Base-by-base conservation (phyloP, 495 filamentous ascomycete genomes). In the Evansstolkia leycettana region DNA sequence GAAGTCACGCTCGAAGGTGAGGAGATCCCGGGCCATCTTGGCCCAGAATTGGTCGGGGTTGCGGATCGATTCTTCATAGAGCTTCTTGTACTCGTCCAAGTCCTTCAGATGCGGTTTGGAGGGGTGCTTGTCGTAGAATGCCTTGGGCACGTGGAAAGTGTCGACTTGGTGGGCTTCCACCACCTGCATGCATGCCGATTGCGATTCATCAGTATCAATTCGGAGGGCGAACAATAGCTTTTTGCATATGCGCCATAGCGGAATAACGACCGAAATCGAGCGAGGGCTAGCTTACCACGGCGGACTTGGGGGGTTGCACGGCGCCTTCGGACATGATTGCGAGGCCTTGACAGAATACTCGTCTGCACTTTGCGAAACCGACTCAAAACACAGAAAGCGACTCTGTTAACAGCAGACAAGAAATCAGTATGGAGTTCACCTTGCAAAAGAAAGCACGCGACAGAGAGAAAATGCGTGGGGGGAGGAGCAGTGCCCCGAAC, bases 41-140 rank as follows among this genome's bases (percentile, higher is more conserved):
- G 67, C 84, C 85, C 89, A 98, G 76, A 96, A 98, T 54, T 80
- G 81, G 38, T 90, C 63, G 36, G 90, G 89, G 43, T 86, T 69
- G 47, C 81, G 77, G 52, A 98, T 95, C 7, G 90, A 98, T 59
- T 98, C 84, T 48, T 94, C 89, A 69, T 96, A 95, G 42, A 94
- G 64, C 62, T 73, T 65, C 58, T 92, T 76, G 70, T 96, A 98
- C 54, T 95, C 80, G 43, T 92, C 84, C 25, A 95, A 43, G 42
- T 64, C 62, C 43, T 75, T 69, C 28, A 84, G 43, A 54, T 84
- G 77, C 23, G 81, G 76, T 39, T 79, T 74, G 20, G 58, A 55
- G 15, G 80, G 78, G 53, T 83, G 80, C 51, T 83, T 84, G 7
- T 79, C 77, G 62, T 72, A 65, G 34, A 70, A 67, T 10, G 73